Evolutionary conservation across 139 green algal species (phyloP), one percentile per base, ranked within the genome.

Genomic region (Marvania coccoides): DNA sequence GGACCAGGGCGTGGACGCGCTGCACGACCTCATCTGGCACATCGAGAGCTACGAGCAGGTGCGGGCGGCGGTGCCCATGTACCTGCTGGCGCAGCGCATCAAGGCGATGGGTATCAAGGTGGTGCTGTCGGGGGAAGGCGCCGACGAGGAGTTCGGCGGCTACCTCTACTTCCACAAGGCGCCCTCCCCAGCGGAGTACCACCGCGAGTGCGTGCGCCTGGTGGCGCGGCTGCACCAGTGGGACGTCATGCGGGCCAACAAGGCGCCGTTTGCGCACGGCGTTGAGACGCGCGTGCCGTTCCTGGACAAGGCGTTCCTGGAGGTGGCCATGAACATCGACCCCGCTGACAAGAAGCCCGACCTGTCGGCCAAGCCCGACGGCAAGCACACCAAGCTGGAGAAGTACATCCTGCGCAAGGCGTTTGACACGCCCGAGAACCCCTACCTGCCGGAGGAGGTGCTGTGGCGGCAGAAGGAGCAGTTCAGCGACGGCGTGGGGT

Each of bases 121-220:
- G 82, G 94, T 99, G 65, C 76, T 98, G 28, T 90, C 74, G 2
- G 94, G 94, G 6, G 94, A 99, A 84, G 94, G 94, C 48, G 85
- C 83, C 0, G 94, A 99, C 65, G 94, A 99, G 74, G 76, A 93
- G 13, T 93, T 98, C 65, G 94, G 94, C 5, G 94, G 94, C 19
- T 99, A 99, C 86, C 84, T 98, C 14, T 98, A 96, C 81, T 98
- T 98, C 80, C 92, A 95, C 85, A 97, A 97, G 66, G 91, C 91
- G 6, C 92, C 92, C 46, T 85, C 40, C 79, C 80, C 78, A 31
- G 72, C 40, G 36, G 91, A 95, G 82, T 96, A 94, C 72, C 91
- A 96, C 73, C 56, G 58, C 47, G 93, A 98, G 80, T 93, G 78
- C 15, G 81, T 95, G 37, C 76, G 90, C 28, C 91, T 96, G 83